Evolutionary conservation across 1,139 yeast genomes (phyloP), one percentile per base, ranked within the genome.

Genomic region (Suhomyces chickasaworum): DNA sequence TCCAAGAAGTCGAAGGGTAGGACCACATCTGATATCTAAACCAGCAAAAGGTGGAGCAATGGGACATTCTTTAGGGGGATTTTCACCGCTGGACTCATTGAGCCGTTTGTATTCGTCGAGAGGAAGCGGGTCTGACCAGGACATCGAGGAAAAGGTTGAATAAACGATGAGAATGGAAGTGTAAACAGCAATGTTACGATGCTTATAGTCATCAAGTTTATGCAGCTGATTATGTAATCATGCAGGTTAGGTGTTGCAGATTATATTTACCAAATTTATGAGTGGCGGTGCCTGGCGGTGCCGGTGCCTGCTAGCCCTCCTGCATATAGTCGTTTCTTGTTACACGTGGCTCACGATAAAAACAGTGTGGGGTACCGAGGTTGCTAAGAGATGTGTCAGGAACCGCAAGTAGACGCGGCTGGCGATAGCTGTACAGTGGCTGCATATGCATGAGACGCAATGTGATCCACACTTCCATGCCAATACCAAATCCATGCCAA

Each of bases 1-100:
- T 4, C 87, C 90, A 47, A 81, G 69, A 46, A 85, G 77, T 49
- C 93, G 73, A 48, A 90, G 67, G 31, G 84, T 71, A 0, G 97
- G 97, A 1, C 97, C 97, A 61, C 93, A 86, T 51, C 75, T 70
- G 41, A 84, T 72, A 43, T 79, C 73, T 23, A 52, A 33, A 15
- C 59, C 69, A 6, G 61, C 66, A 27, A 68, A 50, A 17, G 64
- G 63, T 12, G 62, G 63, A 3, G 60, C 59, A 12, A 40, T 48
- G 12, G 41, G 41, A 13, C 58, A 52, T 18, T 56, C 53, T 9
- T 57, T 56, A 6, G 75, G 73, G 3, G 63, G 62, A 21, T 59
- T 53, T 37, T 56, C 57, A 8, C 65, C 63, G 35, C 59, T 48
- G 13, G 48, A 36, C 42, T 63, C 55, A 47, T 69, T 69, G 48